Base-by-base conservation (phyloP, 108 stramenopile genomes). In the Cyclotella kingstonii region DNA sequence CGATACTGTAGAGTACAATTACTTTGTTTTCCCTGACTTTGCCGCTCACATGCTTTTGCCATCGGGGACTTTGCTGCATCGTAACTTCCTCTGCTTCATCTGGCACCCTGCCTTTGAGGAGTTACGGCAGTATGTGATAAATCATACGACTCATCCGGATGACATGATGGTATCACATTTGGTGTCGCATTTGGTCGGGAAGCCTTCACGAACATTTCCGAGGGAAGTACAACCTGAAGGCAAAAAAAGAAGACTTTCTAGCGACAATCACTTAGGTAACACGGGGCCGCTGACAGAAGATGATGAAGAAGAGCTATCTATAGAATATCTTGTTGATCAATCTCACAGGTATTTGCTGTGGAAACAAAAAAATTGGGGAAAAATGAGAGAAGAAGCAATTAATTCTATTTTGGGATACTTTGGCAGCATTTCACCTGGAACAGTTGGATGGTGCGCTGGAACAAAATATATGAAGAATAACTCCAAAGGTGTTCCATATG, bases 31-130 rank as follows among this genome's bases (percentile, higher is more conserved):
- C 61, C 86, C 89, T 39, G 81, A 91, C 35, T 91, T 89, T 63
- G 64, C 54, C 23, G 74, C 70, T 0, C 74, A 80, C 35, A 58
- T 80, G 36, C 51, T 76, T 9, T 39, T 81, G 6, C 80, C 83
- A 12, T 76, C 74, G 9, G 78, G 78, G 3, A 55, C 76, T 0
- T 54, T 80, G 14, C 40, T 84, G 40, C 87, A 94, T 69, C 61
- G 79, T 34, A 86, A 91, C 57, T 91, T 77, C 52, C 55, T 94
- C 38, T 89, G 89, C 39, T 91, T 89, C 51, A 66, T 94, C 17
- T 94, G 89, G 89, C 89, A 91, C 60, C 89, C 89, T 19, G 83
- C 81, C 18, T 86, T 94, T 70, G 80, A 85, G 66, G 85, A 86
- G 36, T 60, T 94, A 26, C 73, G 88, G 35, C 28, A 78, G 12